These are phyloP conservation scores for Cicer chorassanicum DNA, from an alignment of 306 rosid genomes.

Conservation along the genomic window DNA sequence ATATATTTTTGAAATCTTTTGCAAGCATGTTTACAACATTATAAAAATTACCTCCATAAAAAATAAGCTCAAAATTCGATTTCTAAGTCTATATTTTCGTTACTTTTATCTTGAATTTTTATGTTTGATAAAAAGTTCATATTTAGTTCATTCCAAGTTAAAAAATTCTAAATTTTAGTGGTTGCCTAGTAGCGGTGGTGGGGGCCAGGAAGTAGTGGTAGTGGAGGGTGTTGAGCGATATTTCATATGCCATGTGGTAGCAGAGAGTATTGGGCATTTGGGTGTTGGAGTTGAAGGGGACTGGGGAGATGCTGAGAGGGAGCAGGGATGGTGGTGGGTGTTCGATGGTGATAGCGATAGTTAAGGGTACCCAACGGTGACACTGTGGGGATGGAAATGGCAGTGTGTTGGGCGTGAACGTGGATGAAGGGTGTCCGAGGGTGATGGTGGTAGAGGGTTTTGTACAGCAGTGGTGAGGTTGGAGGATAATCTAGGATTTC, in stretches of 20 bases:
- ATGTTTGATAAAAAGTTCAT: no score
- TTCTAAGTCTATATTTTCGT: no score
- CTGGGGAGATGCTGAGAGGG: not conserved
- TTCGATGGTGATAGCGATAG: not conserved
- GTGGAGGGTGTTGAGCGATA: not conserved
- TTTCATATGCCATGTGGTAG: not conserved
- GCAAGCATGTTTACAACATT: no score
- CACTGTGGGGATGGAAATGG: not conserved
- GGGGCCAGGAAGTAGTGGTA: not conserved
- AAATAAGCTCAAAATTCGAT: no score
- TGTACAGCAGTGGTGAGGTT: not conserved
- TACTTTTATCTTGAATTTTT: no score
- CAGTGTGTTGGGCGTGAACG: not conserved
- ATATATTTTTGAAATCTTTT: no score
- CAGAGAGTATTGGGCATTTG: not conserved
- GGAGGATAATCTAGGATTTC: not conserved
- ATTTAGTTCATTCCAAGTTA: no score
- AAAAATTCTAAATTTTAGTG: no score
- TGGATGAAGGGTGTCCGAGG: not conserved
- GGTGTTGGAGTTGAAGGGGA: not conserved
- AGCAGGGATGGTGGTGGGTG: not conserved
- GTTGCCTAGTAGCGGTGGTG: conserved; percentile 8
- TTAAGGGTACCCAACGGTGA: not conserved
- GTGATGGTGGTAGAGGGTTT: conserved; percentile 10
- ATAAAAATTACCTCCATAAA: no score